These are phyloP conservation scores for Podosphaera fusca DNA, from an alignment of 2,329 filamentous ascomycete genomes.

Conservation along the genomic window DNA sequence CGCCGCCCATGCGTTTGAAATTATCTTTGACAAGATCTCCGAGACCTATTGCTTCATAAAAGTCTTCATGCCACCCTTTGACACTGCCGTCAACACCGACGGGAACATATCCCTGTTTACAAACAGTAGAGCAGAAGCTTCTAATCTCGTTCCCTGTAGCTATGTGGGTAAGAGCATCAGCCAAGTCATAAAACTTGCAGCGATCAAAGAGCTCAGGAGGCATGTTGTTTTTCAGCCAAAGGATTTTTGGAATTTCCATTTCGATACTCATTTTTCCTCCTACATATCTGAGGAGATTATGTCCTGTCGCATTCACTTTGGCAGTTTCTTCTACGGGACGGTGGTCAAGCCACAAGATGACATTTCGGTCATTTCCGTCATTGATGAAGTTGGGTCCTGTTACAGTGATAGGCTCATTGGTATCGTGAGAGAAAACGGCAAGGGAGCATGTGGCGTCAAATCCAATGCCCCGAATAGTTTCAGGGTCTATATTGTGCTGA, in stretches of 20 bases:
- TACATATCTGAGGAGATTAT: constrained; percentile 87
- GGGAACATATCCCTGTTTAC: constrained; percentile 90
- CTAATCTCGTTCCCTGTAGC: constrained; percentile 80
- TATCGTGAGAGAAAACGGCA: constrained; percentile 70
- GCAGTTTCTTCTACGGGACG: constrained; percentile 74
- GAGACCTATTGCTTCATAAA: constrained; percentile 70
- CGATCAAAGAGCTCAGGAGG: constrained; percentile 67
- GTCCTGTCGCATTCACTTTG: constrained; percentile 76
- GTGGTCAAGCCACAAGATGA: constrained; percentile 95
- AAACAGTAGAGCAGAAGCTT: constrained; percentile 89
- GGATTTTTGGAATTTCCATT: constrained; percentile 97
- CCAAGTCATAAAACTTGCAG: constrained; percentile 93
- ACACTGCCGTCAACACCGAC: constrained; percentile 94
- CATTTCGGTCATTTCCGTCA: constrained; percentile 67
- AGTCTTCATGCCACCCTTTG: constrained; percentile 96
- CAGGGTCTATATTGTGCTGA: constrained; percentile 57
- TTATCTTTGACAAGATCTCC: constrained; percentile 62
- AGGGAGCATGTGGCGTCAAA: constrained; percentile 99
- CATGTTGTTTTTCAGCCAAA: constrained; percentile 99
- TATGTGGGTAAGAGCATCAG: constrained; percentile 79
- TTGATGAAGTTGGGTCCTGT: constrained; percentile 70
- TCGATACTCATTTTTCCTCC: constrained; percentile 97
- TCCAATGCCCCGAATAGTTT: constrained; percentile 66
- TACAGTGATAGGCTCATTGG: constrained; percentile 74
- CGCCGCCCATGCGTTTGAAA: constrained; percentile 83